Evolutionary conservation across 129 eudicot species (phyloP), one percentile per base, ranked within the genome.

Genomic region (Saussurea involucrata): DNA sequence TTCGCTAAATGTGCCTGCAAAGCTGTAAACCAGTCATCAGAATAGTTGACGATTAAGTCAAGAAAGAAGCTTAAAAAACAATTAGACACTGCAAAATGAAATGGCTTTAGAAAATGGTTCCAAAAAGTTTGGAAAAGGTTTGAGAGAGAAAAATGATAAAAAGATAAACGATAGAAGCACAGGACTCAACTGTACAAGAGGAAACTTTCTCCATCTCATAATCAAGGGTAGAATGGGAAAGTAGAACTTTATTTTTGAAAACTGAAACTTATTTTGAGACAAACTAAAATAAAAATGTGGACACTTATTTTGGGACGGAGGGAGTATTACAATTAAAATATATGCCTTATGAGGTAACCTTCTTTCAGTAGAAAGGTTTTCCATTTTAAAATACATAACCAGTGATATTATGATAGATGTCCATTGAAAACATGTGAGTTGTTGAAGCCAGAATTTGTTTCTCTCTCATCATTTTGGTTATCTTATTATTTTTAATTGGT

Each of bases 1-100:
- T 81, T 81, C 85, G 34, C 85, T 81, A 49, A 75, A 81, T 61
- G 85, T 75, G 77, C 85, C 85, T 81, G 85, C 85, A 75, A 81
- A 81, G 70, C 85, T 81, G 85, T 75, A 75, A 68, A 69, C 58
- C 76, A 7, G 63, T 40, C 44, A 68, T 69, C n/a, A 66, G 37
- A 17, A 66, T 40, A 60, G 27, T 60, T 22, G 65, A 21, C 65
- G 28, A 7, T 60, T 20, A 60, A 18, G 65, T 60, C 65, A 8
- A 60, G 65, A 8, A 18, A 60, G 27, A 60, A 60, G 65, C 20
- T 46, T 46, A 17, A 46, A 46, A 46, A 13, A 2, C 8, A 46
- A 46, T 46, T 44, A 44, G 17, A 11, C 15, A 44, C 55, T 15
- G 12, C 58, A 15, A 46, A 46, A 20, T 37, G 44, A 11, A 8